Percentiles rank a stretch among this genome's conserved stretches.
Conservation (phyloP, 208 protist genomes). For the Trypanosoma vivax region DNA sequence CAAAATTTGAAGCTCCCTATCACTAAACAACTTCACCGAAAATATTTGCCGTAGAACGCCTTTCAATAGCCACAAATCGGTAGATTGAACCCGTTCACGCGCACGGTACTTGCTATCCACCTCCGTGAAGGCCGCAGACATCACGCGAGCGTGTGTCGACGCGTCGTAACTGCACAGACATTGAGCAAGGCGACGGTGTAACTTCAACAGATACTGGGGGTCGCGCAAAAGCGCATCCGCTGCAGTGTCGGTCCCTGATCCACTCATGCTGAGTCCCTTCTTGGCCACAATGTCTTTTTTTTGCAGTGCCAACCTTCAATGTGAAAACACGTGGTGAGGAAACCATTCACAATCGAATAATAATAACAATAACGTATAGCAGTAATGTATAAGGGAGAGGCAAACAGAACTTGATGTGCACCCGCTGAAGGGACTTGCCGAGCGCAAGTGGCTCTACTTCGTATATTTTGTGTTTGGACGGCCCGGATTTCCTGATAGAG, state of each 20-base stretch:
- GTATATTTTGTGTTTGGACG: too few species aligned
- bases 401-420: too few species aligned
- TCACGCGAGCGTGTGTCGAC: slow-evolving; percentile 2
- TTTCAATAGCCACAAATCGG: slow-evolving; percentile 13
- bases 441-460: too few species aligned
- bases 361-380: too few species aligned
- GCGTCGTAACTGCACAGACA: slow-evolving; percentile 22
- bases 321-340: too few species aligned
- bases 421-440: too few species aligned
- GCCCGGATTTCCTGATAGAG: too few species aligned
- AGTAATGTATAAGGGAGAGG: too few species aligned
- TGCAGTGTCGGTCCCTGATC: slow-evolving; percentile 18
- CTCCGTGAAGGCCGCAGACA: slow-evolving; percentile 18
- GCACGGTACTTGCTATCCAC: slow-evolving; percentile 22
- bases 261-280: background rate
- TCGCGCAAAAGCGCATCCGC: slow-evolving; percentile 25
- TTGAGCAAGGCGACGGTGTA: slow-evolving; percentile 40
- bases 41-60: slow-evolving; percentile 38
- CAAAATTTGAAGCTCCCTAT: slow-evolving; percentile 46
- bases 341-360: too few species aligned
- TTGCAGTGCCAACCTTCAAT: too few species aligned
- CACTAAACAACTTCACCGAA: slow-evolving; percentile 23
- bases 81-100: slow-evolving; percentile 5
- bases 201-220: slow-evolving; percentile 37
- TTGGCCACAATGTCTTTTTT: background rate